Conservation (phyloP, 2,329 filamentous ascomycete species). For the Pseudogymnoascus sp. region DNA sequence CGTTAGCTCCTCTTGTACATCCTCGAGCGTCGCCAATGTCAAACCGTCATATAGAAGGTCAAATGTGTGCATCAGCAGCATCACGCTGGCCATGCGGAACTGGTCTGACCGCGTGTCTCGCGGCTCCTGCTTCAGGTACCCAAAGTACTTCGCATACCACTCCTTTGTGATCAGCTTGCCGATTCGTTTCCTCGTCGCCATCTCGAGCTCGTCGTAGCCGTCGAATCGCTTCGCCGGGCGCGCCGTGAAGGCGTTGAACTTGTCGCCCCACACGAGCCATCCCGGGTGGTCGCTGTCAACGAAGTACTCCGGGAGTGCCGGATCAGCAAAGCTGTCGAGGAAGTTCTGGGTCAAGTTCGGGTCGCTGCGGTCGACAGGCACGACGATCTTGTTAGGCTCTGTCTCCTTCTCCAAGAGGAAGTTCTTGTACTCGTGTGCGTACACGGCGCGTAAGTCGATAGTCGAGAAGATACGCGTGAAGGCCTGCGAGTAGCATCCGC, state of each 20-base stretch:
- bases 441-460: conserved; percentile 78
- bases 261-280: conserved; percentile 92
- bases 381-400: conserved; percentile 66
- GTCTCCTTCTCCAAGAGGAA: conserved; percentile 75
- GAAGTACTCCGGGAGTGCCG: conserved; percentile 70
- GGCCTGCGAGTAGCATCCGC: conserved; percentile 72
- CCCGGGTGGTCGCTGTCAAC: conserved; percentile 88
- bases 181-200: conserved; percentile 65
- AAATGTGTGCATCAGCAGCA: conserved; percentile 82
- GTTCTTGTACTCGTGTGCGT: conserved; percentile 78
- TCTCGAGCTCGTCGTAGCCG: conserved; percentile 74
- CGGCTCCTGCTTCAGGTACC: conserved; percentile 92
- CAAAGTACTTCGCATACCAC: conserved; percentile 85
- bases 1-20: conserved; percentile 73
- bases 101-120: conserved; percentile 73
- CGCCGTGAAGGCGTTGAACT: conserved; percentile 70
- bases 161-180: conserved; percentile 70
- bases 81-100: conserved; percentile 81
- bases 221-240: conserved; percentile 58
- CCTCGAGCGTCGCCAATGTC: conserved; percentile 72
- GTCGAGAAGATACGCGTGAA: conserved; percentile 72
- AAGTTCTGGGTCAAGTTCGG: conserved; percentile 72
- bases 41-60: conserved; percentile 78
- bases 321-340: conserved; percentile 67
- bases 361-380: conserved; percentile 68